Base-by-base conservation (phyloP, 306 rosid species). In the Notholithocarpus densiflorus region DNA sequence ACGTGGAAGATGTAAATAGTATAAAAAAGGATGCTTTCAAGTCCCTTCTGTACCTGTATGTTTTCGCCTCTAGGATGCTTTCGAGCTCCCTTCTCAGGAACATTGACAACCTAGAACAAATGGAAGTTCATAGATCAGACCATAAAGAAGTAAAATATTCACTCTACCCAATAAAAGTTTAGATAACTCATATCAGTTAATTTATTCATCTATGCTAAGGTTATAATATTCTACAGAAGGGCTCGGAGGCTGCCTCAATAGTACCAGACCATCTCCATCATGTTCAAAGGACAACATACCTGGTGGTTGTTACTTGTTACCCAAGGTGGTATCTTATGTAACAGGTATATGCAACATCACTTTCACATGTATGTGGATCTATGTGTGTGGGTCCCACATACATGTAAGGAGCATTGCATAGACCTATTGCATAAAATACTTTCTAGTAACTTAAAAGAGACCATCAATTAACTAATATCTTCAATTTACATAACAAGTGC, bases 1-100 rank as follows among this genome's bases (percentile, higher is more conserved):
- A 8, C 10, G 45, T 40, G 45, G 45, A 40, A 40, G 12, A 40
- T 40, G 45, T 2, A 40, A 40, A 40, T 40, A 8, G 45, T 40
- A 40, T 40, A 40, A 40, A 40, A 34, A 8, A 40, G 11, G 45
- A 8, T 40, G 45, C 45, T 40, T 40, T 40, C 45, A 40, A 40
- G 45, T 40, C 45, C 45, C 45, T 40, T 40, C 45, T 40, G 51
- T 87, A 91, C 99, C 94, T 91, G 96, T 84, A 91, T 90, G 85
- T 90, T 96, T 87, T 96, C 98, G 61, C 98, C 99, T 85, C 97
- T 86, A 4, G 98, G 99, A 85, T 93, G 96, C 87, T 96, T 93
- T 66, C 99, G 89, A 72, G 99, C 98, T 76, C 97, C 98, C 91
- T 90, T 96, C 90, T 96, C 99, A 66, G 99, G 99, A 82, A 96